Evolutionary conservation across 305 asterid genomes (phyloP), one percentile per base, ranked within the genome.

Genomic region (Fraxinus angustifolia): DNA sequence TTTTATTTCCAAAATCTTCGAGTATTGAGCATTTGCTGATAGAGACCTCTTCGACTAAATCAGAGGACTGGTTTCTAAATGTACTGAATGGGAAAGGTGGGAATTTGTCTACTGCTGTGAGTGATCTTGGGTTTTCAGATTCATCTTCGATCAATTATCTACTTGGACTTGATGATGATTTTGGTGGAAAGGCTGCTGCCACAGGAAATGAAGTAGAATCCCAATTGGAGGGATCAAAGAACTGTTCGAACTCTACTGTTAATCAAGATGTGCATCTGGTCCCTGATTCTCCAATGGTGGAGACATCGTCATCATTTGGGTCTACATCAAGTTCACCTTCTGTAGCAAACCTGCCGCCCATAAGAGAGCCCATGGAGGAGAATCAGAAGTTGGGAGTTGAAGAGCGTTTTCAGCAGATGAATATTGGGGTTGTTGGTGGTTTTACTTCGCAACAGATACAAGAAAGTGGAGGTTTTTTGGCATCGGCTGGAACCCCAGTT

Each of bases 21-120:
- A 89, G 83, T 81, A 50, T 86, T 21, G 88, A 88, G 0, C 89
- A 84, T 36, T 82, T 82, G 6, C 80, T 87, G 14, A 19, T 83
- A 8, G 93, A 90, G 48, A 86, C 85, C 6, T 85, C 91, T 3
- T 86, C 98, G 75, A 85, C 67, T 36, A 89, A 91, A 76, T 90
- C 93, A 17, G 92, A 88, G 74, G 97, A 93, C 79, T 94, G 96
- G 95, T 90, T 94, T 84, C 77, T 91, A 72, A 83, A 88, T 73
- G 94, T 94, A 23, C 89, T 93, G 17, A 93, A 93, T 73, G 90
- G 97, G 14, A 88, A 86, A 77, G 26, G 81, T 5, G 21, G 81
- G 23, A 81, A 75, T 21, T 50, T 84, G 0, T 79, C 83, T 0
- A 71, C 84, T 19, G 79, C 76, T 33, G 21, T 8, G 0, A 78